Base-by-base conservation (phyloP, 23 red algal species). In the Gracilaria caudata region DNA sequence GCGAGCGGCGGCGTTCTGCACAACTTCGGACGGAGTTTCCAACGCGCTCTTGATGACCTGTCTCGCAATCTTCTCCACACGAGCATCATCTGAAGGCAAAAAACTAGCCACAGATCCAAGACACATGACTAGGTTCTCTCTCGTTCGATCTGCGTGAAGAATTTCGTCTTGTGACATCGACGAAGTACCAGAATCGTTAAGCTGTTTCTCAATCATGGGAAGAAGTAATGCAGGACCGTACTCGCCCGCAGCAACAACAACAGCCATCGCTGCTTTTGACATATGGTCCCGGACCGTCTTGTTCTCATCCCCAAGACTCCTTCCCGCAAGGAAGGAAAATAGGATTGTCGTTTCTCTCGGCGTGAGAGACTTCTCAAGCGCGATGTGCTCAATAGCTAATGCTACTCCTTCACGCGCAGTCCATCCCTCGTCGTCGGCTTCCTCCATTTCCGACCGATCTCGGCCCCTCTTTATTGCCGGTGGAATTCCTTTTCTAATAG, bases 71-170 rank as follows among this genome's bases (percentile, higher is more conserved):
- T 82, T 61, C 60, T 44, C 65, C n/a, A 94, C 66, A 14, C 95
- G 80, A 1, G 43, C 34, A 73, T 98, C 95, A 46, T 77, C 45
- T 19, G 70, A 12, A 3, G 86, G 49, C 20, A 98, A 84, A 72
- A 86, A 84, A 14, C 64, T 64, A 58, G 95, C 95, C 13, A 98
- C 80, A 28, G 75, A 75, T 17, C 90, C 95, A 10, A 98, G 77
- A 51, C 90, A 98, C 73, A 94, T 88, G 16, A 98, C 78, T 23
- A 98, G 79, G 56, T 92, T 92, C 68, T 98, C 95, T 8, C 81
- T 78, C 30, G 84, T 84, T 54, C 82, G 21, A 79, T 98, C 95
- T 5, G 87, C 86, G 59, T 86, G 86, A 35, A 64, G 49, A 80
- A 94, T 64, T 32, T 81, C 93, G 7, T 89, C 93, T 65, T 81